Base-by-base conservation (phyloP, 2,329 filamentous ascomycete species). In the Penicillium carneum region DNA sequence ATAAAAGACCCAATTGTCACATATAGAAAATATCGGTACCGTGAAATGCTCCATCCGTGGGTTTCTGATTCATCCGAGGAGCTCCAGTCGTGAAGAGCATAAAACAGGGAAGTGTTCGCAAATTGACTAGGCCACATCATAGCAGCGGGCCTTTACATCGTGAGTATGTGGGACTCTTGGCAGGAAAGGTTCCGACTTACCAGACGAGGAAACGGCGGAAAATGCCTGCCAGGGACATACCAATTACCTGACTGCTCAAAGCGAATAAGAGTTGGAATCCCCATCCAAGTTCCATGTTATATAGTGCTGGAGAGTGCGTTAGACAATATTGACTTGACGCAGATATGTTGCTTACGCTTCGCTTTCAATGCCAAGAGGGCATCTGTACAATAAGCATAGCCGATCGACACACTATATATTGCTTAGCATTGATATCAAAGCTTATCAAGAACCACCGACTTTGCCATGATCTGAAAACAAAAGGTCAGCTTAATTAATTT, bases 121-220 rank as follows among this genome's bases (percentile, higher is more conserved):
- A 90, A 79, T 58, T 88, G 88, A 10, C 79, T 83, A 0, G 88
- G 88, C 88, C 88, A 90, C 58, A 90, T 89, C 86, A 90, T 89
- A 12, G 87, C 84, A 2, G 88, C 87, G 14, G 74, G 73, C 68
- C 69, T 71, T 29, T 5, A 3, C 1, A 58, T 43, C 5, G 2
- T 33, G 14, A 57, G 45, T 12, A 47, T 46, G 3, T 14, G 10
- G 18, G 4, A 12, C 16, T 34, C n/a, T 26, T 23, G 33, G n/a
- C 9, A 46, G 20, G 10, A 7, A 38, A 18, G 5, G 23, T 9
- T 7, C 2, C 9, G 4, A 63, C 62, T 46, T 26, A 69, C 72
- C 36, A 89, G 70, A 70, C 87, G 8, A 88, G 80, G 42, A 86
- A 87, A 70, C 89, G 88, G 4, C 86, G 88, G 16, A 86, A 88